A percentile compares a stretch with the other conserved stretches of the same genome.
These are phyloP conservation scores for Myochromella boudieri DNA, from an alignment of 768 basidiomycete species.

Conservation along the genomic window DNA sequence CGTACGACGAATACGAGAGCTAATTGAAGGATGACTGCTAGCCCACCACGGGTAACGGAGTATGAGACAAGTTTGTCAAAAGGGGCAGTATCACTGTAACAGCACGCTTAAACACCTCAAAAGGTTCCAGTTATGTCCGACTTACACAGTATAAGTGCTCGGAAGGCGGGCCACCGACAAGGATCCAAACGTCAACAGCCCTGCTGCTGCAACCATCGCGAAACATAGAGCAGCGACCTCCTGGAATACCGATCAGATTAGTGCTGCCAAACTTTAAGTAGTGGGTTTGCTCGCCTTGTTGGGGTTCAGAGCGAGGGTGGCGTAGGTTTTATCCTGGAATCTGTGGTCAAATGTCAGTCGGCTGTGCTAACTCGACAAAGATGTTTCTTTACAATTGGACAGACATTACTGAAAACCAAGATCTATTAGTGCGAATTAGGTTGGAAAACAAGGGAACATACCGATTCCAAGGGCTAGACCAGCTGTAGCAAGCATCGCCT, in stretches of 20 bases:
- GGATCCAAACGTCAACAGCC: constrained; percentile 4
- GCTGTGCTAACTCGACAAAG: background rate
- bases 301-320: constrained; percentile 10
- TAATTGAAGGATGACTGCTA: constrained; percentile 10
- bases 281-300: constrained; percentile 7
- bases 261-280: background rate
- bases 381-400: constrained; percentile 1
- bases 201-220: constrained; percentile 11
- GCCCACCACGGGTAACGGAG: constrained; percentile 12
- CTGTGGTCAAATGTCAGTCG: background rate
- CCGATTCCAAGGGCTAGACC: constrained; percentile 14
- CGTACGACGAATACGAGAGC: constrained; percentile 16
- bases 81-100: constrained; percentile 5
- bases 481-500: constrained; percentile 14
- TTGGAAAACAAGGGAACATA: background rate
- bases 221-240: constrained; percentile 7
- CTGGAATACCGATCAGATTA: too few species aligned
- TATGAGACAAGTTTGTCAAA: constrained; percentile 16
- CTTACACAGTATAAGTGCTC: constrained; percentile 11
- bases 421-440: background rate
- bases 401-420: background rate
- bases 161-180: constrained; percentile 9
- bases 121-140: background rate
- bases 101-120: background rate
- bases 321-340: constrained; percentile 7